These are phyloP conservation scores for Pichia californica DNA, from an alignment of 805 yeast genomes.

Conservation along the genomic window DNA sequence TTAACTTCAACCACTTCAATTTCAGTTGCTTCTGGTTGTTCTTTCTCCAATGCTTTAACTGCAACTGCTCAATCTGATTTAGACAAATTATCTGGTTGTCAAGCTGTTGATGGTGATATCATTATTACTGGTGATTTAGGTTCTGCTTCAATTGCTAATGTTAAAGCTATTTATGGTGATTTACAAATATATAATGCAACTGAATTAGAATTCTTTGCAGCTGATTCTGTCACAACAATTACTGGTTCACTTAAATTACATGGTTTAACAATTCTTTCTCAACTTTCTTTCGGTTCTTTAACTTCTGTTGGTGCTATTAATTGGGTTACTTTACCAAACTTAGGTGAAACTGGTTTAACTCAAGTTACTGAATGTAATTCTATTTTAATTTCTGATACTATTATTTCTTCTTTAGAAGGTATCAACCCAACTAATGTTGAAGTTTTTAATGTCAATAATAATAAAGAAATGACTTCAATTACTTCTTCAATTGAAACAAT, in stretches of 20 bases:
- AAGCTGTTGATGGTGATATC: constrained; percentile 75
- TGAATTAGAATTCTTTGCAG: constrained; percentile 55
- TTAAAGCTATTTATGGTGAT: constrained; percentile 72
- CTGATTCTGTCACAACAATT: constrained; percentile 71
- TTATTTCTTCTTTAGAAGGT: constrained; percentile 62
- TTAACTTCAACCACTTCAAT: constrained; percentile 45
- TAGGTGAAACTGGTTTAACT: constrained; percentile 60
- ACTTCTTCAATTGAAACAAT: constrained; percentile 70
- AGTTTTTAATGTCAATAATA: constrained; percentile 85
- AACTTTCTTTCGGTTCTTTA: constrained; percentile 71
- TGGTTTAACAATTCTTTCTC: constrained; percentile 57
- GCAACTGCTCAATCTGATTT: constrained; percentile 78
- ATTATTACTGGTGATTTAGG: constrained; percentile 60
- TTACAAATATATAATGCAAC: constrained; percentile 63
- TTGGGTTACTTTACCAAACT: constrained; percentile 83
- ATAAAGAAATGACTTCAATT: constrained; percentile 65
- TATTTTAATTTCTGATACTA: constrained; percentile 68
- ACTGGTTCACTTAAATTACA: constrained; percentile 61
- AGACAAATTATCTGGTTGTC: constrained; percentile 67
- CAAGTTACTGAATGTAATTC: constrained; percentile 71
- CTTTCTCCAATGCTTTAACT: constrained; percentile 53
- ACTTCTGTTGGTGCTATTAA: constrained; percentile 74
- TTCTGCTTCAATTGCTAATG: constrained; percentile 63
- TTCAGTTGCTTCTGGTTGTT: constrained; percentile 54
- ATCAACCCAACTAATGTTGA: constrained; percentile 41